phyloP scores from a whole-genome alignment of 2,329 filamentous ascomycete species.

The Blastomyces gilchristii region DNA sequence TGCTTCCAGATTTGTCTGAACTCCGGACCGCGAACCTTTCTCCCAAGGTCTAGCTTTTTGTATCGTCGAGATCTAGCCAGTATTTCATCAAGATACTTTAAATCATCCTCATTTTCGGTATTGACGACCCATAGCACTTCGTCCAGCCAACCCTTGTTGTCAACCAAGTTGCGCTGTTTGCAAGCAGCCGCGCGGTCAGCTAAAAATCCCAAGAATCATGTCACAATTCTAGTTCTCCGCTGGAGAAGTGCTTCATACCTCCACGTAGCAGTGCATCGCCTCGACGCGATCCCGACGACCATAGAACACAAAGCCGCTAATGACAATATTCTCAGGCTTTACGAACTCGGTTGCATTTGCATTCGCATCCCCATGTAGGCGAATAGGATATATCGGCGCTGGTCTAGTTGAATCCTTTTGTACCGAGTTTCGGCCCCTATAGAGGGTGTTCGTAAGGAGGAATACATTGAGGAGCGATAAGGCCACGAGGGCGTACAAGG shows the following conservation, averaged over 20 bases:
- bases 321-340: conserved; percentile 11
- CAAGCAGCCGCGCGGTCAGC: conserved; percentile 27
- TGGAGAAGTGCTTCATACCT: conserved; percentile 20
- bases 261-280: conserved; percentile 40
- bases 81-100: conserved; percentile 29
- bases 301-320: conserved; percentile 41
- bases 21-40: conserved; percentile 28
- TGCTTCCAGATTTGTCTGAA: conserved; percentile 21
- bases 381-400: neutral
- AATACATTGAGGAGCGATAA: conserved; percentile 6
- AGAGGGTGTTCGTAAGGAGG: conserved; percentile 6
- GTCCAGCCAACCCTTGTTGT: conserved; percentile 34
- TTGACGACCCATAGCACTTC: conserved; percentile 36
- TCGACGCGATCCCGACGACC: conserved; percentile 37
- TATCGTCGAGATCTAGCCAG: conserved; percentile 31
- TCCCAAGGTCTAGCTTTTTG: conserved; percentile 30
- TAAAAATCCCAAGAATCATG: neutral
- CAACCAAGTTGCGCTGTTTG: conserved; percentile 30
- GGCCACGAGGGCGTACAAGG: neutral
- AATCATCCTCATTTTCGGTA: conserved; percentile 26
- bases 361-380: neutral
- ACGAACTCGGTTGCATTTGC: conserved; percentile 1
- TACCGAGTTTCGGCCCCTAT: neutral
- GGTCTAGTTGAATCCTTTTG: neutral
- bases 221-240: conserved; percentile 7